Evolutionary conservation across 2,329 filamentous ascomycete species (phyloP), one percentile per base, ranked within the genome.

Genomic region (Fusarium sp.): DNA sequence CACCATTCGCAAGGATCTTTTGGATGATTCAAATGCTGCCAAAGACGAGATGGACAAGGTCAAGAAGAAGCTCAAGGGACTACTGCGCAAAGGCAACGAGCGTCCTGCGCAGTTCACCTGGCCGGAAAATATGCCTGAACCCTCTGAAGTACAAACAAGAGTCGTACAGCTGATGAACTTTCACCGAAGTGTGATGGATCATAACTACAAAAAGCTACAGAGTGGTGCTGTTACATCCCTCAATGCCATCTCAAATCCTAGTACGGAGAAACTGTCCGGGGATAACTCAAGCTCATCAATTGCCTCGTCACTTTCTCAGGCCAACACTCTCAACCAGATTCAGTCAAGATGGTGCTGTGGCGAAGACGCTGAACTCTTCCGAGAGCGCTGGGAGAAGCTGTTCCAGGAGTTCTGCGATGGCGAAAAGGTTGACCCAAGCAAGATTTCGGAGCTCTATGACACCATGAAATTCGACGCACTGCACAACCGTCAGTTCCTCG

Each of bases 31-130:
- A 0, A 99, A 99, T 82, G 96, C 96, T 8, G 96, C 96, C 66
- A 99, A 99, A 82, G 96, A 99, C 81, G 95, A 98, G 79, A 99
- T 98, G 93, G 97, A 99, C 84, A 98, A 98, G 83, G 96, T 99
- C 63, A 99, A 99, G 88, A 99, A 99, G 89, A 98, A 97, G 90
- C 89, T 99, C 35, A 99, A 99, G 85, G 92, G 94, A 2, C 87
- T 99, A 26, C 84, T 99, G 66, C 91, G 96, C 36, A 94, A 98
- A 82, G 96, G 96, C n/a, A 94, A 95, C 70, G 93, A 96, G 79
- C 94, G 96, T 3, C 96, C 96, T 15, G 91, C 96, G 24, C 95
- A 99, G 79, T 99, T 99, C 80, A 94, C 96, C n/a, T 99, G 96
- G 96, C 96, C 96, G 5, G 91, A 94, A 47, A 96, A 96, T 74